These are phyloP conservation scores for Mimosa bimucronata DNA, from an alignment of 306 rosid genomes.

Conservation along the genomic window DNA sequence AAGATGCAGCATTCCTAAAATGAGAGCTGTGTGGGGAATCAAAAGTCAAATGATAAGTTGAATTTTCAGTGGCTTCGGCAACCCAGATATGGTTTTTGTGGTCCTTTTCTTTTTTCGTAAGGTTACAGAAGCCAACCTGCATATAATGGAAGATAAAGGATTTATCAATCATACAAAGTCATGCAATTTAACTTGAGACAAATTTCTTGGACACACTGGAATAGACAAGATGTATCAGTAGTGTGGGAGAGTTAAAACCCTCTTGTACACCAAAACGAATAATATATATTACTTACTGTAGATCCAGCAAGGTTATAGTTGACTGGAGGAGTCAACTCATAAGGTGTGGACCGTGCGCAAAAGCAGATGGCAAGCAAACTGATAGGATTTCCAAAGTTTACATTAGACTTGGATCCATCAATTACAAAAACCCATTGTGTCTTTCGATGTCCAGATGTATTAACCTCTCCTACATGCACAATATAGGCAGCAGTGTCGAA, in stretches of 20 bases:
- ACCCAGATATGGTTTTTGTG: slow-evolving; percentile 69
- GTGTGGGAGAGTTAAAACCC: background rate
- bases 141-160: slow-evolving; percentile 20
- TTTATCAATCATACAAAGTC: slow-evolving; percentile 15
- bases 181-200: slow-evolving; percentile 13
- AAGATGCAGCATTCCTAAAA: slow-evolving; percentile 64
- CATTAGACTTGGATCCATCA: slow-evolving; percentile 66
- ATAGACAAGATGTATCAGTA: background rate
- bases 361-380: slow-evolving; percentile 85
- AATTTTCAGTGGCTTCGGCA: slow-evolving; percentile 79
- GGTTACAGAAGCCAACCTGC: slow-evolving; percentile 90
- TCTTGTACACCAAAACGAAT: background rate
- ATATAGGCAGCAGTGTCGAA: slow-evolving; percentile 77
- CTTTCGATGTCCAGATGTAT: slow-evolving; percentile 56
- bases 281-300: slow-evolving; percentile 49
- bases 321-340: slow-evolving; percentile 60
- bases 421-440: slow-evolving; percentile 91
- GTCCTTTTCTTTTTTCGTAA: slow-evolving; percentile 72
- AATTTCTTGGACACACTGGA: background rate
- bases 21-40: slow-evolving; percentile 65
- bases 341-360: slow-evolving; percentile 57
- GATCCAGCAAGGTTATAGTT: slow-evolving; percentile 77
- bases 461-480: slow-evolving; percentile 78
- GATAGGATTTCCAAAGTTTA: slow-evolving; percentile 45
- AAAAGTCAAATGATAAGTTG: slow-evolving; percentile 66